Conservation (phyloP, 139 green algal genomes). For the Marvania coccoides region DNA sequence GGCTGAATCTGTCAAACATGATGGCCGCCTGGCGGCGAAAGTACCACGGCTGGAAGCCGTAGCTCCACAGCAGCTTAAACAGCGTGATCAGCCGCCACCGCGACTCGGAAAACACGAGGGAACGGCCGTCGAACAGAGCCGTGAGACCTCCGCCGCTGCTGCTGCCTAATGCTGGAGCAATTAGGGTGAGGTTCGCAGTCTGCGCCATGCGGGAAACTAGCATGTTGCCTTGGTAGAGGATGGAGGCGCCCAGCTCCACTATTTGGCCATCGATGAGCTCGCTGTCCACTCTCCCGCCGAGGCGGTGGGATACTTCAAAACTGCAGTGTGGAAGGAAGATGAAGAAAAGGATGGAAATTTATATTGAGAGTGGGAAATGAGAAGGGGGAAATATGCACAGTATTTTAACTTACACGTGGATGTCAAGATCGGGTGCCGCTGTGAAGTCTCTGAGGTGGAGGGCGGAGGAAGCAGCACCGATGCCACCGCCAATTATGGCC, state of each 20-base stretch:
- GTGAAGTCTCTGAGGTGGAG: constrained; percentile 14
- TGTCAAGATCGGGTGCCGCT: background rate
- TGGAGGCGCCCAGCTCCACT: background rate
- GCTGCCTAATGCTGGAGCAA: background rate
- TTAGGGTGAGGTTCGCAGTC: background rate
- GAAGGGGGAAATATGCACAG: background rate
- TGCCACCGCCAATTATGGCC: constrained; percentile 39
- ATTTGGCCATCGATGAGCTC: background rate
- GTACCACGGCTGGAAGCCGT: constrained; percentile 1
- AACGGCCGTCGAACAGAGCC: constrained; percentile 9
- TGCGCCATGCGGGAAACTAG: background rate
- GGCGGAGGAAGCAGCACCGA: constrained; percentile 36
- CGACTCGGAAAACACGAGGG: constrained; percentile 13
- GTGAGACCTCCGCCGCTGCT: background rate
- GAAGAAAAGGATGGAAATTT: background rate
- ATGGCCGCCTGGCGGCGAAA: background rate
- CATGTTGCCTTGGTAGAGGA: background rate
- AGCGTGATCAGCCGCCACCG: constrained; percentile 14
- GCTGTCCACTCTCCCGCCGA: background rate
- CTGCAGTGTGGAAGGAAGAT: background rate
- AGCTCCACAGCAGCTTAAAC: constrained; percentile 11
- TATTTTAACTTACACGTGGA: constrained; percentile 23
- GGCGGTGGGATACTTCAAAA: background rate
- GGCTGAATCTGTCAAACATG: constrained; percentile 24
- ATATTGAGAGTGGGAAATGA: background rate